Base-by-base conservation (phyloP, 2,329 filamentous ascomycete genomes). In the Geoglossum cookeanum region DNA sequence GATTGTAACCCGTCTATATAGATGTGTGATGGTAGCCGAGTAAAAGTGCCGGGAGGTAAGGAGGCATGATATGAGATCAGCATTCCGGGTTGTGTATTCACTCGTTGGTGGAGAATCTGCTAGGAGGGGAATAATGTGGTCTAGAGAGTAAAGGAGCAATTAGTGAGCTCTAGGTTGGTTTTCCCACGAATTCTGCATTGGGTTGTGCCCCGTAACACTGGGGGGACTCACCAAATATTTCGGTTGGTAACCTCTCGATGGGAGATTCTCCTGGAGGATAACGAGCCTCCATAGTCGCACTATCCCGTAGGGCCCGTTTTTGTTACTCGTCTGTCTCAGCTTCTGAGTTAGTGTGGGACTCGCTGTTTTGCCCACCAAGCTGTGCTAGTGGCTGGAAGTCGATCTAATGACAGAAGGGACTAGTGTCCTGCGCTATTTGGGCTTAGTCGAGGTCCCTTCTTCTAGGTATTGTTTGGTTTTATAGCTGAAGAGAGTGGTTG, bases 1-100 rank as follows among this genome's bases (percentile, higher is more conserved):
- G 62, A 91, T 85, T 48, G 85, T 88, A 68, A 91, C 85, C 67
- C 87, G 81, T 62, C 80, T 78, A 71, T 91, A 91, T 54, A 92
- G 76, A 6, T 85, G 85, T 62, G 79, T 78, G 39, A 90, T 72
- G 2, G 86, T 90, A 22, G 83, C 83, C 30, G 78, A 77, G 65
- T 90, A 84, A 59, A 91, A 73, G 33, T 79, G 79, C 65, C 79
- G 80, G n/a, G 85, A 91, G 17, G 84, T 81, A 60, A 88, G 71
- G 42, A 91, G 75, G 61, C 88, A 78, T 22, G 85, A 80, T 72
- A 89, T 83, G 59, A 91, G 74, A 66, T 91, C 86, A 58, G 84
- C 77, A 66, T 91, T 91, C 62, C 87, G 83, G 44, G 83, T 80
- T 30, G 84, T 81, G 63, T 87, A 78, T 57, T 84, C 84, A 67